Evolutionary conservation across 495 filamentous ascomycete genomes (phyloP), one percentile per base, ranked within the genome.

Genomic region (Bacidia gigantensis): DNA sequence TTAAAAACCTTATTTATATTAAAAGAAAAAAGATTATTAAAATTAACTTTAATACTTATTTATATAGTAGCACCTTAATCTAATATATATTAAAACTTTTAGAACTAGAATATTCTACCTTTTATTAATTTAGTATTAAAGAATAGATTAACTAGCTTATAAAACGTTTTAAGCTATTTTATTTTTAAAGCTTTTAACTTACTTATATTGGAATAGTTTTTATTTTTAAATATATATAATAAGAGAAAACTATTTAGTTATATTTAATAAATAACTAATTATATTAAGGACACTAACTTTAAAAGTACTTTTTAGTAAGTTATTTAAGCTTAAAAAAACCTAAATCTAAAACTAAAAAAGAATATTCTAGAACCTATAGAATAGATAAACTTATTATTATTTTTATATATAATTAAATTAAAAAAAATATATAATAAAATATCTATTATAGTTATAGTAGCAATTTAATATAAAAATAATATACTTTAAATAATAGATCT

Each of bases 331-430:
- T 53, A 53, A n/a, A 47, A 46, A 45, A 53, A 38, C 39, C 11
- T 53, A 3, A 11, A 53, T 53, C 17, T 53, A 3, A 14, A 45
- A 38, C 51, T 53, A n/a, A n/a, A n/a, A n/a, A n/a, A n/a, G n/a
- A n/a, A n/a, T n/a, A n/a, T n/a, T n/a, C n/a, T n/a, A n/a, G 26
- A n/a, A n/a, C n/a, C n/a, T n/a, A n/a, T n/a, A n/a, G n/a, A n/a
- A n/a, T n/a, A n/a, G n/a, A n/a, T n/a, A n/a, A n/a, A n/a, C n/a
- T n/a, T n/a, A n/a, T n/a, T n/a, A n/a, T n/a, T n/a, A n/a, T n/a
- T n/a, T n/a, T n/a, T n/a, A n/a, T n/a, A n/a, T n/a, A n/a, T n/a
- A n/a, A n/a, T n/a, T n/a, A n/a, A n/a, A n/a, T n/a, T n/a, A n/a
- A n/a, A n/a, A n/a, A n/a, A n/a, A n/a, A n/a, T n/a, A n/a, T n/a